Base-by-base conservation (phyloP, 2,329 filamentous ascomycete species). In the Torrubiella hemipterigena region DNA sequence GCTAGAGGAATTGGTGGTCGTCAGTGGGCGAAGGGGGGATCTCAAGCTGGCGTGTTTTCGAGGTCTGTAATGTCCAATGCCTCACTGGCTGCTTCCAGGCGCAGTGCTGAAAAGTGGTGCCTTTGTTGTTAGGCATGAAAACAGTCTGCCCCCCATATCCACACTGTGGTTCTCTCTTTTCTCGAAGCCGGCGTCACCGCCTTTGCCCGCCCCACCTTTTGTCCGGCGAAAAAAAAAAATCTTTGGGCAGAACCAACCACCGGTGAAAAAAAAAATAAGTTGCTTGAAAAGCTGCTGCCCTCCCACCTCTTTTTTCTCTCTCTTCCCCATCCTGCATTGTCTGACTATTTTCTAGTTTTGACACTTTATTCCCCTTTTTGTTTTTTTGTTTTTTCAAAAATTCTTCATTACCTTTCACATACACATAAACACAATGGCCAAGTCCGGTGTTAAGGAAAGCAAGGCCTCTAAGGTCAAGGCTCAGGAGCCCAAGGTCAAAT, bases 401-500 rank as follows among this genome's bases (percentile, higher is more conserved):
- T 38, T 33, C 25, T 30, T 33, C 34, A 36, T 27, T 29, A 27
- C 19, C 27, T 24, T 24, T 27, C 34, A 29, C 34, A 35, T 35
- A 41, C 38, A 44, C 33, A 44, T 32, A 41, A 36, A 58, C 54
- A 65, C 44, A 56, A 81, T 80, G 76, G 73, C 65, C 55, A 80
- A 80, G 61, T 59, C 65, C 33, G 81, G 80, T 63, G 67, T 77
- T 51, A 61, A 59, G 54, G 51, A 55, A 35, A 51, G 63, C 54
- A 70, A 61, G 54, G 52, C 67, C 53, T 63, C 57, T 43, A 73
- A 72, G 61, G 50, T 69, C 61, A 86, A 85, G 67, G 52, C 75
- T 32, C 63, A 71, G 38, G 67, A 79, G 54, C 69, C 74, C 50
- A 78, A 75, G 59, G 59, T 66, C 38, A 80, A 80, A 64, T 68